phyloP scores from a whole-genome alignment of 2,329 filamentous ascomycete species.

The Exophiala oligosperma region DNA sequence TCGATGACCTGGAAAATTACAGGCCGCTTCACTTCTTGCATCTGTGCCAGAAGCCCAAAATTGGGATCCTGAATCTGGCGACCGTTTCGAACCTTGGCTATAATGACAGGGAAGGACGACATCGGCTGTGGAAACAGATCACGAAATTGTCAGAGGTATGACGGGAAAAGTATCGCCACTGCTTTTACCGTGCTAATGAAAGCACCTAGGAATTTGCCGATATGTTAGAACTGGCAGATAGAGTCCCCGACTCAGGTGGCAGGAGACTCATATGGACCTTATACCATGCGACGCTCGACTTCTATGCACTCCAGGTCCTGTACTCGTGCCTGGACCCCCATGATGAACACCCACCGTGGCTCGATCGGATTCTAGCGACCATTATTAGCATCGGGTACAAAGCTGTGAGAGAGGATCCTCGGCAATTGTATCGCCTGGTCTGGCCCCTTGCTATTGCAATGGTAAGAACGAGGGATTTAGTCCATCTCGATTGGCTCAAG shows the following conservation, averaged over 20 bases:
- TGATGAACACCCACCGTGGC: slow-evolving; percentile 20
- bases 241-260: slow-evolving; percentile 32
- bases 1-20: slow-evolving; percentile 43
- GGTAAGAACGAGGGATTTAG: slow-evolving; percentile 34
- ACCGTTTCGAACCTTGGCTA: slow-evolving; percentile 1
- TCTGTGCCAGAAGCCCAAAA: slow-evolving; percentile 31
- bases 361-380: slow-evolving; percentile 33
- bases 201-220: slow-evolving; percentile 36
- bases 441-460: slow-evolving; percentile 38
- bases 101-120: slow-evolving; percentile 7
- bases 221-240: slow-evolving; percentile 37
- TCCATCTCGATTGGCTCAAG: slow-evolving; percentile 35
- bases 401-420: slow-evolving; percentile 34
- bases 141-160: slow-evolving; percentile 32
- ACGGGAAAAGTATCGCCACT: slow-evolving; percentile 26
- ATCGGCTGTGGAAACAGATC: slow-evolving; percentile 30
- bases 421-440: slow-evolving; percentile 34
- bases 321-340: slow-evolving; percentile 34
- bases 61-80: slow-evolving; percentile 34
- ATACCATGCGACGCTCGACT: slow-evolving; percentile 36
- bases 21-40: slow-evolving; percentile 37
- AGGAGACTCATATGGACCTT: slow-evolving; percentile 39
- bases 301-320: slow-evolving; percentile 35
- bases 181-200: not conserved
- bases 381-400: slow-evolving; percentile 38